Percentiles rank a stretch among this genome's conserved stretches.
phyloP scores from a whole-genome alignment of 2,329 filamentous ascomycete genomes.

The Fonsecaea erecta region DNA sequence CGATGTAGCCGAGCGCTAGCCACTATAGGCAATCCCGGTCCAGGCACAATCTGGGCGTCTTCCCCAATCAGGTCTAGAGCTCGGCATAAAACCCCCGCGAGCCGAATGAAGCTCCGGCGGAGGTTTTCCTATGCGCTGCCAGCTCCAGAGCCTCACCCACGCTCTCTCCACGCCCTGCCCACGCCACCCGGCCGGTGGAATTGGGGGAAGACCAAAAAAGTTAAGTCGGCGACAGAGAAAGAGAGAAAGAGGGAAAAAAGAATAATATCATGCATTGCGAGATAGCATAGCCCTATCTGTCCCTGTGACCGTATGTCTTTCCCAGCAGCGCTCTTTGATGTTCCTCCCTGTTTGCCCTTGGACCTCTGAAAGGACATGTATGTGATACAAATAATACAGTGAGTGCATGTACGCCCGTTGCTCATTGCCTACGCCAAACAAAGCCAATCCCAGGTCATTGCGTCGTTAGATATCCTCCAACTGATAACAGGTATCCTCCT shows the following conservation, averaged over 20 bases:
- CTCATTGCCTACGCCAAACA: conserved; percentile 2
- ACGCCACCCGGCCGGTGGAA: no score
- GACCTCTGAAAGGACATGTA: not conserved
- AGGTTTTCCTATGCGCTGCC: not conserved
- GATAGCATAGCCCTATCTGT: not conserved
- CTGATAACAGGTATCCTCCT: not conserved
- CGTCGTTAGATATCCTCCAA: conserved; percentile 9
- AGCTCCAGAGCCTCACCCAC: not conserved
- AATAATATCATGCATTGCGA: not conserved
- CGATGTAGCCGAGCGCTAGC: conserved; percentile 15
- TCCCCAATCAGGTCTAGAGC: conserved; percentile 9
- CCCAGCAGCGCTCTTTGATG: not conserved
- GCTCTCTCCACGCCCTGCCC: no score
- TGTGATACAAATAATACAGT: conserved; percentile 11
- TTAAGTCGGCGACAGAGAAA: not conserved
- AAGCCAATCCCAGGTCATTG: conserved; percentile 12
- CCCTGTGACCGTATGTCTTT: not conserved
- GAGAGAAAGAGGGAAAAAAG: not conserved
- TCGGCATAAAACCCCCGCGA: conserved; percentile 5
- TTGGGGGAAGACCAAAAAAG: no score
- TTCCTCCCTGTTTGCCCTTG: not conserved
- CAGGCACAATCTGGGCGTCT: conserved; percentile 7
- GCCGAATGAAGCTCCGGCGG: not conserved
- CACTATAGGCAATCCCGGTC: conserved; percentile 11
- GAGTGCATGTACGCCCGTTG: not conserved